These are phyloP conservation scores for Saccharomyces hybrid DNA, from an alignment of 1,139 yeast genomes.

Conservation along the genomic window DNA sequence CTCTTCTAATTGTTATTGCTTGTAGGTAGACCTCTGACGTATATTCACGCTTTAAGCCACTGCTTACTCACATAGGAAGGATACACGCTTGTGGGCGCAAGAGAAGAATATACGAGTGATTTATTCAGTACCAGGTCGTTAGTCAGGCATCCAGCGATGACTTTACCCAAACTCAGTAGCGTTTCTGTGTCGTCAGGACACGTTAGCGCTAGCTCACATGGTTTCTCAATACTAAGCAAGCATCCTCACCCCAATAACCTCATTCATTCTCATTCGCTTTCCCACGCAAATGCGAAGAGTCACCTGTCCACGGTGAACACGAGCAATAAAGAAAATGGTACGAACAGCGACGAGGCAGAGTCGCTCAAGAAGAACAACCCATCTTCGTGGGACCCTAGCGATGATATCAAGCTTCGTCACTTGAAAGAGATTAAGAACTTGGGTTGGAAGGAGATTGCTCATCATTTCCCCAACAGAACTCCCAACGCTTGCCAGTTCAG, in stretches of 20 bases:
- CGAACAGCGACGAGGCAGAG: background rate
- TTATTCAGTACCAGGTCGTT: too few species aligned
- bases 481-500: slow-evolving; percentile 76
- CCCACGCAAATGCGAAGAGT: background rate
- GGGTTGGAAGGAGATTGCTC: slow-evolving; percentile 73
- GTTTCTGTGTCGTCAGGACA: background rate
- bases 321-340: background rate
- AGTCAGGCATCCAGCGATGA: background rate
- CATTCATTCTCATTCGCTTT: background rate
- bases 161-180: background rate
- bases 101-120: background rate
- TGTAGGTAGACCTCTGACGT: background rate
- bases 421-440: slow-evolving; percentile 62
- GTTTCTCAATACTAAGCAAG: background rate
- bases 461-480: slow-evolving; percentile 58
- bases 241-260: background rate
- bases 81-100: background rate
- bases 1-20: background rate
- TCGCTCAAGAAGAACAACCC: slow-evolving; percentile 34
- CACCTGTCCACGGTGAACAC: background rate
- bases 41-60: background rate
- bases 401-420: slow-evolving; percentile 58
- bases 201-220: background rate
- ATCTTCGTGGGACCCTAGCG: slow-evolving; percentile 71
- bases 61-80: background rate